phyloP scores from a whole-genome alignment of 768 basidiomycete species.

The Pisolithus microcarpus region DNA sequence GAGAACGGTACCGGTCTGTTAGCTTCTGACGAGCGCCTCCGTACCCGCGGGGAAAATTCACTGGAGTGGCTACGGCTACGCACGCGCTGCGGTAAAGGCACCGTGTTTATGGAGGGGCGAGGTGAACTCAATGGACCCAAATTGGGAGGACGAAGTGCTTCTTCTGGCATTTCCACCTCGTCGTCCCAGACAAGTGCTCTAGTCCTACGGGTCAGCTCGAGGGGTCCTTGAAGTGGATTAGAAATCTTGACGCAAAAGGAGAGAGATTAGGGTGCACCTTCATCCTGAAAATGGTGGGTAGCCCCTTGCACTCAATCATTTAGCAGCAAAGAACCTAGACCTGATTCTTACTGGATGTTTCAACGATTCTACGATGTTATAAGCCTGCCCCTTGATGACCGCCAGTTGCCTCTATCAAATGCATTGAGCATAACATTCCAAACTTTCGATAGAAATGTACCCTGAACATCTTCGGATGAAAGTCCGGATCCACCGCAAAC shows the following conservation, averaged over 20 bases:
- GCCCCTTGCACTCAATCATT: conserved; percentile 1
- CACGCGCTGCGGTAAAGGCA: conserved; percentile 46
- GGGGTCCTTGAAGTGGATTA: conserved; percentile 50
- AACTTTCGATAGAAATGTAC: conserved; percentile 32
- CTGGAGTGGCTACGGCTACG: conserved; percentile 55
- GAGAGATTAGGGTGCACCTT: conserved; percentile 41
- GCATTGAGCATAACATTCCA: conserved; percentile 3
- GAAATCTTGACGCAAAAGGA: not conserved
- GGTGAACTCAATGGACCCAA: conserved; percentile 43
- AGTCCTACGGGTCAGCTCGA: conserved; percentile 79
- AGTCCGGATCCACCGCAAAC: conserved; percentile 78
- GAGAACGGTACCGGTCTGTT: conserved; percentile 77
- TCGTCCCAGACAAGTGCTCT: conserved; percentile 85
- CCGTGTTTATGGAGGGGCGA: conserved; percentile 51
- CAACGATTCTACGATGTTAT: conserved; percentile 82
- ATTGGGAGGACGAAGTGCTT: conserved; percentile 30
- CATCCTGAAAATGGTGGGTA: conserved; percentile 46
- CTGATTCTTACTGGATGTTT: conserved; percentile 55
- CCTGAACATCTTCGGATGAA: conserved; percentile 85
- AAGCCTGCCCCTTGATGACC: conserved; percentile 91
- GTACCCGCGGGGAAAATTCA: conserved; percentile 71
- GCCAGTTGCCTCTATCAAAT: conserved; percentile 65
- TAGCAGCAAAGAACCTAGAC: not conserved
- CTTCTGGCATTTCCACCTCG: conserved; percentile 66
- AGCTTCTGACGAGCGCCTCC: conserved; percentile 54